Conservation (phyloP, 2,329 filamentous ascomycete genomes). For the Diaporthe capsici region DNA sequence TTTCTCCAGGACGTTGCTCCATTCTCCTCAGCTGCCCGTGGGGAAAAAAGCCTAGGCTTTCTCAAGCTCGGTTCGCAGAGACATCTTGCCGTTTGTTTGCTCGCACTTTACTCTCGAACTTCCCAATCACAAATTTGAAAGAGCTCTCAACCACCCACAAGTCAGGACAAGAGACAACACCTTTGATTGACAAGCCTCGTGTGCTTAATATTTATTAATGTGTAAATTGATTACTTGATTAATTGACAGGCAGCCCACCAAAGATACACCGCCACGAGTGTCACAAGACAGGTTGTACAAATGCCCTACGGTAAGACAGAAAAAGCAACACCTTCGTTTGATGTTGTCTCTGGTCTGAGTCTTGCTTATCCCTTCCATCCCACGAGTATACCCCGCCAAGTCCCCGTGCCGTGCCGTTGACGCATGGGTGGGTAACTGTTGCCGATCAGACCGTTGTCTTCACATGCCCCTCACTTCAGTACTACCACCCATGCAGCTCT, state of each 20-base stretch:
- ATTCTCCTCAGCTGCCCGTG: no score
- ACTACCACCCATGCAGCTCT: no score
- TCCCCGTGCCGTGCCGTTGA: slow-evolving; percentile 3
- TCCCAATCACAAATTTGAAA: not conserved
- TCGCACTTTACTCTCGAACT: not conserved
- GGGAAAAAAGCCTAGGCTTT: no score
- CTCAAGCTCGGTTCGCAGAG: not conserved
- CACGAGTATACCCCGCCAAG: slow-evolving; percentile 7
- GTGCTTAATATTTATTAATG: not conserved
- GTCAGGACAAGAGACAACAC: no score
- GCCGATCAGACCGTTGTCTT: not conserved
- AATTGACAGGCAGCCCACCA: not conserved
- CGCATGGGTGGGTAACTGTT: not conserved
- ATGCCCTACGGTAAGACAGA: not conserved
- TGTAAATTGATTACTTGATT: not conserved
- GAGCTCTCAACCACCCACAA: not conserved
- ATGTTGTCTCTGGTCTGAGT: not conserved
- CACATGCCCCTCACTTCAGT: no score
- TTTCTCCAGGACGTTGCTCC: no score
- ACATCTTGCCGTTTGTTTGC: not conserved
- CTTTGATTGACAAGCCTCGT: not conserved
- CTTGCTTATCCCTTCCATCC: not conserved
- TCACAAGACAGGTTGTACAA: not conserved
- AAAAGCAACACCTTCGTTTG: not conserved
- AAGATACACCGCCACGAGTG: not conserved